These are phyloP conservation scores for Avena insularis DNA, from an alignment of 176 grass and related monocot species.

Conservation along the genomic window DNA sequence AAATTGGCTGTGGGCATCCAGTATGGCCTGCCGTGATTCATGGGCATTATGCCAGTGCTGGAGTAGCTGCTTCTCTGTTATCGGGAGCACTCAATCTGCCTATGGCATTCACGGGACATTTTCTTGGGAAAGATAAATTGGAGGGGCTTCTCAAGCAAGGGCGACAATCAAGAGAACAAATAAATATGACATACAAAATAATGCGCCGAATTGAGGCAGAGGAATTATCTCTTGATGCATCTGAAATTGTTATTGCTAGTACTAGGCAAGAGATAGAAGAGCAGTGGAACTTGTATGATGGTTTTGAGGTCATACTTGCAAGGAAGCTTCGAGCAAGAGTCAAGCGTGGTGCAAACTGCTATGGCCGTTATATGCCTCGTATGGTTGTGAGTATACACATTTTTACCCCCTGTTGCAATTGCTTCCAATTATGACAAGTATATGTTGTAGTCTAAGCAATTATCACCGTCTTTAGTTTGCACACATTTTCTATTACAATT, in stretches of 20 bases:
- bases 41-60: slow-evolving; percentile 79
- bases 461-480: slow-evolving; percentile 4
- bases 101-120: slow-evolving; percentile 82
- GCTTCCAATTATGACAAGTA: slow-evolving; percentile 18
- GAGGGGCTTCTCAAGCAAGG: slow-evolving; percentile 84
- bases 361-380: slow-evolving; percentile 83
- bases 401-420: neutral
- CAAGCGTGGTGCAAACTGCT: slow-evolving; percentile 72
- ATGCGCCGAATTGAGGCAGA: slow-evolving; percentile 82
- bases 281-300: slow-evolving; percentile 82
- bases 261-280: slow-evolving; percentile 85
- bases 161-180: slow-evolving; percentile 76
- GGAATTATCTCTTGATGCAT: slow-evolving; percentile 75
- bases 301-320: slow-evolving; percentile 83
- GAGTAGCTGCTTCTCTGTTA: slow-evolving; percentile 68
- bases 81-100: slow-evolving; percentile 75
- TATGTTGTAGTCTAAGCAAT: slow-evolving; percentile 21
- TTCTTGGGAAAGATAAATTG: slow-evolving; percentile 83
- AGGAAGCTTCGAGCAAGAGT: slow-evolving; percentile 72
- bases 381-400: slow-evolving; percentile 76
- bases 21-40: slow-evolving; percentile 80
- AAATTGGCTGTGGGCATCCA: slow-evolving; percentile 61
- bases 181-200: slow-evolving; percentile 88
- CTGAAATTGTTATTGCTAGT: slow-evolving; percentile 79
- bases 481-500: slow-evolving; percentile 6